A percentile compares a stretch with the other conserved stretches of the same genome.
phyloP scores from a whole-genome alignment of 768 basidiomycete species.

The Erythrobasidium yunnanense region DNA sequence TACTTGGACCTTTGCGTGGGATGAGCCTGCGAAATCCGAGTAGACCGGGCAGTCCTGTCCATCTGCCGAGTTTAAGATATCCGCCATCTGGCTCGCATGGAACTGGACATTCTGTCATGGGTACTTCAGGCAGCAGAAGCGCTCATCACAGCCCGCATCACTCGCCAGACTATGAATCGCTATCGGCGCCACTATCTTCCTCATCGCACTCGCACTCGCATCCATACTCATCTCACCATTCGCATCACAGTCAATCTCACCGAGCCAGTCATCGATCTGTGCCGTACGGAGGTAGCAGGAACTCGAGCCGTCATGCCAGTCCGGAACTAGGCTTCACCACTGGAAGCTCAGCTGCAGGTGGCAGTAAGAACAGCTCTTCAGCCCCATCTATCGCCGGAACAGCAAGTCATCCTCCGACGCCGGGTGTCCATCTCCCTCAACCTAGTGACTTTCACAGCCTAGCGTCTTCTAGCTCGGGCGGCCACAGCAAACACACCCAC shows the following conservation, averaged over 20 bases:
- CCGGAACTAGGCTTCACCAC: not conserved
- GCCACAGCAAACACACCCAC: not conserved
- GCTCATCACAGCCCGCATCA: not conserved
- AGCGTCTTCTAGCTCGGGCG: not conserved
- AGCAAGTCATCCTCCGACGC: constrained; percentile 1
- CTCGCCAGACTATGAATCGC: constrained; percentile 16
- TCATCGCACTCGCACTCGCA: not conserved
- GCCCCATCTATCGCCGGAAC: not conserved
- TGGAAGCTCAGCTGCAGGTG: not conserved
- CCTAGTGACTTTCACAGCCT: not conserved
- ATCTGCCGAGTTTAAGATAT: not conserved
- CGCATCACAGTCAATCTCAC: not conserved
- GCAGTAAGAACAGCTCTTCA: not conserved
- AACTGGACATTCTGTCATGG: not conserved
- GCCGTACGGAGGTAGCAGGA: constrained; percentile 5
- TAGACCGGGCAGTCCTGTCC: constrained; percentile 11
- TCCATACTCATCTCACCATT: not conserved
- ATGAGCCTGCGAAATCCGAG: constrained; percentile 19
- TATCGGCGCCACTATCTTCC: not conserved
- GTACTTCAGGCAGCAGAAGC: not conserved
- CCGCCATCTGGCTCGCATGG: not conserved
- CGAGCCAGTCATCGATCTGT: not conserved
- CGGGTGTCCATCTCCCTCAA: not conserved
- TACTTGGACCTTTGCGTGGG: constrained; percentile 15
- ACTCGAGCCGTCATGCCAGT: constrained; percentile 5